Conservation (phyloP, 495 filamentous ascomycete genomes). For the Penicillium diatomitis region DNA sequence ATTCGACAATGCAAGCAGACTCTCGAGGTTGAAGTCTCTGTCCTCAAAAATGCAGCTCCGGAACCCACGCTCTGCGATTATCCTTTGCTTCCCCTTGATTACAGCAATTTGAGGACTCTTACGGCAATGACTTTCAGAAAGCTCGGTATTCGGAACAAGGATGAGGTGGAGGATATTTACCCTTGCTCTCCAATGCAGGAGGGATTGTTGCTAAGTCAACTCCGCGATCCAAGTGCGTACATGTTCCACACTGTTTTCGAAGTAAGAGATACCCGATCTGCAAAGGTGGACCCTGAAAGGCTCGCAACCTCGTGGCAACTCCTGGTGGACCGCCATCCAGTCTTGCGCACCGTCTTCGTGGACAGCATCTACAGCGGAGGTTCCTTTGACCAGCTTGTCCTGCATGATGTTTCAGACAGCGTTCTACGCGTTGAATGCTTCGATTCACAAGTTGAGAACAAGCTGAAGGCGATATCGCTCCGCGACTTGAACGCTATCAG, state of each 20-base stretch:
- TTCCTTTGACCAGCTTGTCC: conserved; percentile 45
- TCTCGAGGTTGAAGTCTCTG: conserved; percentile 45
- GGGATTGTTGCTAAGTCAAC: conserved; percentile 56
- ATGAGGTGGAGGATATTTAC: conserved; percentile 49
- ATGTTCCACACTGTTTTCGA: conserved; percentile 40
- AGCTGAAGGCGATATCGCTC: conserved; percentile 28
- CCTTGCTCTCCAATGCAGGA: conserved; percentile 60
- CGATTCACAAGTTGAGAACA: conserved; percentile 25
- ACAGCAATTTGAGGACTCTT: conserved; percentile 40
- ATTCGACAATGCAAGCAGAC: conserved; percentile 49
- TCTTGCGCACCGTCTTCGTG: conserved; percentile 47
- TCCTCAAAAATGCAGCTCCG: conserved; percentile 37
- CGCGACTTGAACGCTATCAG: conserved; percentile 25
- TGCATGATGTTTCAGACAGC: conserved; percentile 30
- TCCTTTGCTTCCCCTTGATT: conserved; percentile 53
- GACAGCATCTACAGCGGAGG: conserved; percentile 43
- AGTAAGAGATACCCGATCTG: conserved; percentile 19
- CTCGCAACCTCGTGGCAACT: conserved; percentile 43
- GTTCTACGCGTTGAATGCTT: conserved; percentile 33
- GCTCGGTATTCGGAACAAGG: conserved; percentile 35
- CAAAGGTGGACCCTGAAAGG: conserved; percentile 26
- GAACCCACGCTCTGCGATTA: conserved; percentile 55
- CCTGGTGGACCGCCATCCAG: conserved; percentile 44
- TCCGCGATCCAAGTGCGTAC: conserved; percentile 39
- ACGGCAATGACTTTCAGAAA: conserved; percentile 36